Evolutionary conservation across 2,329 filamentous ascomycete species (phyloP).

Genomic region (Botryotinia globosa): DNA sequence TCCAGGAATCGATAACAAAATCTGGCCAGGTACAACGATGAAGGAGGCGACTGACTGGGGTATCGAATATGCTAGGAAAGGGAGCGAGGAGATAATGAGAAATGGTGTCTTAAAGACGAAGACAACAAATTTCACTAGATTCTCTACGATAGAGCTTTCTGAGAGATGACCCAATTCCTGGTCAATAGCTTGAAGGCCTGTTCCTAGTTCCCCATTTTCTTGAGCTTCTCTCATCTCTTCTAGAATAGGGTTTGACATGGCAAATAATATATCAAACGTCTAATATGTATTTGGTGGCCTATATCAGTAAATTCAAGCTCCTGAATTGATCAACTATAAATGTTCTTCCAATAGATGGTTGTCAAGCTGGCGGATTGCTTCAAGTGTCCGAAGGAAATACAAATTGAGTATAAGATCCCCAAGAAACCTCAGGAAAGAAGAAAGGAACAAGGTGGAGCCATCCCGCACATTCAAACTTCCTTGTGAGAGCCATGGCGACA

Average conservation of each 20-base stretch:
- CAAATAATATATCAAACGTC: not conserved
- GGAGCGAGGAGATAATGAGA: not conserved
- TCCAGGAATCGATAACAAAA: not conserved
- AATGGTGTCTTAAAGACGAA: not conserved
- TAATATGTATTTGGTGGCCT: not conserved
- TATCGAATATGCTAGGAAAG: not conserved
- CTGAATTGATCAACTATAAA: not conserved
- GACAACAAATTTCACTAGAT: accelerated
- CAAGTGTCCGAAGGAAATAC: not conserved
- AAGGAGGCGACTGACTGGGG: not conserved
- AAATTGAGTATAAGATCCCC: not conserved
- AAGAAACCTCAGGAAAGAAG: not conserved
- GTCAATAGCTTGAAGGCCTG: not conserved
- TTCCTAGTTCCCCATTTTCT: not conserved
- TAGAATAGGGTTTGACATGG: not conserved
- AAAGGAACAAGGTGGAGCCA: not conserved
- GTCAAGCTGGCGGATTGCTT: not conserved
- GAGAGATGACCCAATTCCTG: not conserved
- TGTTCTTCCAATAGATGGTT: not conserved
- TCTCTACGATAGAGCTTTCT: not conserved
- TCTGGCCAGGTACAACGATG: not conserved
- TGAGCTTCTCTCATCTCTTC: not conserved
- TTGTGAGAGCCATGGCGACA: not conserved
- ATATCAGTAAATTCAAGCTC: not conserved
- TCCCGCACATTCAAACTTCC: too few relatives aligned